Percentiles rank a stretch among this genome's conserved stretches.
Evolutionary conservation across 495 filamentous ascomycete species (phyloP).

Genomic region (Xylaria bambusicola): DNA sequence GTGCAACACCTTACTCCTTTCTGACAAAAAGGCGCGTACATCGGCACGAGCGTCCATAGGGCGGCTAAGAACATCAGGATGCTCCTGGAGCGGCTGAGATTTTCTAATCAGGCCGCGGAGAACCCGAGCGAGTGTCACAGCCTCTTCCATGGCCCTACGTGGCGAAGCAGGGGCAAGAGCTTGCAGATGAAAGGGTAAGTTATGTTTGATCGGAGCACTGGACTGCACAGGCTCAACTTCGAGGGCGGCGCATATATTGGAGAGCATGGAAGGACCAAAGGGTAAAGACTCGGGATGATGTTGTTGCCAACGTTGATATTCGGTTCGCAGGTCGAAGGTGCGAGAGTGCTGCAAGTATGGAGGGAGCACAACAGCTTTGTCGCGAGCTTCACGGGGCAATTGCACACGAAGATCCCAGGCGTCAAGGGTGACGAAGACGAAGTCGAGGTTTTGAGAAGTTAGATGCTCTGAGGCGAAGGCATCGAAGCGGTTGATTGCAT

Average conservation of each 20-base stretch:
- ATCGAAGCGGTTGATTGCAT: conserved; percentile 94
- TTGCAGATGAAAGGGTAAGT: conserved; percentile 96
- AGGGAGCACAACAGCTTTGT: conserved; percentile 96
- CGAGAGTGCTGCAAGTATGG: conserved; percentile 96
- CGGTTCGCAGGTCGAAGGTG: conserved; percentile 92
- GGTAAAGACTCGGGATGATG: conserved; percentile 97
- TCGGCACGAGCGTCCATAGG: conserved; percentile 97
- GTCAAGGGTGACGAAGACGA: conserved; percentile 96
- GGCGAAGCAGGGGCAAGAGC: conserved; percentile 96
- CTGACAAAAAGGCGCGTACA: conserved; percentile 91
- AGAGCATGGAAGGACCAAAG: conserved; percentile 89
- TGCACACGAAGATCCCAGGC: conserved; percentile 99
- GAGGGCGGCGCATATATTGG: conserved; percentile 93
- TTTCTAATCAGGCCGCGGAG: conserved; percentile 90
- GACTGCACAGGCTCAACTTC: conserved; percentile 97
- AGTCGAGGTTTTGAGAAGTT: conserved; percentile 81
- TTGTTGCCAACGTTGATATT: conserved; percentile 97
- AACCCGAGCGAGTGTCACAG: conserved; percentile 89
- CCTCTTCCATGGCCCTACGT: conserved; percentile 95
- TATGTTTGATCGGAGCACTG: conserved; percentile 97
- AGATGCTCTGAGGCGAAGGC: conserved; percentile 88
- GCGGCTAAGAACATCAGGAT: conserved; percentile 87
- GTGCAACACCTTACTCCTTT: conserved; percentile 96
- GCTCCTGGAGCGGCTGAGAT: conserved; percentile 89
- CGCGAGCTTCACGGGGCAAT: conserved; percentile 92